These are phyloP conservation scores for Hypericum perforatum DNA, from an alignment of 345 rosid species.

Conservation along the genomic window DNA sequence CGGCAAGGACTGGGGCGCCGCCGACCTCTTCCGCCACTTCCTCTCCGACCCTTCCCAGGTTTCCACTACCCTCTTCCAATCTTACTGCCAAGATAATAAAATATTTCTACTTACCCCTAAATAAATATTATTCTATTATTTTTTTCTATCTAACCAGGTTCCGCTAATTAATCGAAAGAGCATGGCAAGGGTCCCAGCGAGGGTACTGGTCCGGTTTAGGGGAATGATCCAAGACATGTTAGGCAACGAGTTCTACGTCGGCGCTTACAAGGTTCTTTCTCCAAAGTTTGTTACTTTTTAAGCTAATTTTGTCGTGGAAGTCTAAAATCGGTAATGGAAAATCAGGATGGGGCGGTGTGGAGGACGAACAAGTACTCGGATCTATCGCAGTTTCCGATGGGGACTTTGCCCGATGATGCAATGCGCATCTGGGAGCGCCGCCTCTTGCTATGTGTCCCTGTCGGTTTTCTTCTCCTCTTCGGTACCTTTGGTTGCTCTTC, in stretches of 20 bases:
- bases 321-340: neutral
- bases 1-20: constrained; percentile 87
- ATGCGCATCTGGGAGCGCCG: constrained; percentile 82
- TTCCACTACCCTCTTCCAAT: neutral
- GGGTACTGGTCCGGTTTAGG: constrained; percentile 66
- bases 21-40: constrained; percentile 64
- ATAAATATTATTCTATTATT: too few species aligned
- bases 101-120: too few species aligned
- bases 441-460: constrained; percentile 70
- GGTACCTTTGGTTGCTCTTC: neutral
- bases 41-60: constrained; percentile 68
- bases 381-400: constrained; percentile 43
- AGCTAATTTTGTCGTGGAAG: neutral
- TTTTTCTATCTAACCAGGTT: constrained; percentile 28
- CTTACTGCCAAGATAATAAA: too few species aligned
- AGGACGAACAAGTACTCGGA: constrained; percentile 80
- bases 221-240: constrained; percentile 98
- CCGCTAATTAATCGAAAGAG: constrained; percentile 49
- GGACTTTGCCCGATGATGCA: constrained; percentile 28
- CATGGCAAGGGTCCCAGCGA: constrained; percentile 47
- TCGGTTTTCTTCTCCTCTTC: constrained; percentile 19
- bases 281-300: neutral
- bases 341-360: constrained; percentile 69
- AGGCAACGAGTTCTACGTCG: constrained; percentile 91
- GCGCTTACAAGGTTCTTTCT: constrained; percentile 57